Conservation (phyloP, 371 early-diverging fungal species). For the Mortierella sp. region DNA sequence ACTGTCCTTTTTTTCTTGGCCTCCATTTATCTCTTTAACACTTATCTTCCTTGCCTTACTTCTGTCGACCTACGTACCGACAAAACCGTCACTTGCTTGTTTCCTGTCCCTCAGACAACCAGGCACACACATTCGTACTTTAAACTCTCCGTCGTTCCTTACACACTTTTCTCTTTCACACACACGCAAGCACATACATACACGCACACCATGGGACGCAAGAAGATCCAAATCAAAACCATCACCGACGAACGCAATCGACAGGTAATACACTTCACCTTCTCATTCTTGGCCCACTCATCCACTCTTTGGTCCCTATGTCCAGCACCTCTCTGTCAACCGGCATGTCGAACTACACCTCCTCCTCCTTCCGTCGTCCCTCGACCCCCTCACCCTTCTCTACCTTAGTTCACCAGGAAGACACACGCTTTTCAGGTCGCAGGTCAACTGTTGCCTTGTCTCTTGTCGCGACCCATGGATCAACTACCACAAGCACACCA, state of each 20-base stretch:
- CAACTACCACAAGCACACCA: not conserved
- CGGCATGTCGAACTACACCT: not conserved
- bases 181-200: not conserved
- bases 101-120: not conserved
- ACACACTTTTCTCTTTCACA: not conserved
- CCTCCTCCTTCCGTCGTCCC: not conserved
- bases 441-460: too few species aligned
- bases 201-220: conserved; percentile 91
- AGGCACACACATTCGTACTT: not conserved
- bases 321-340: not conserved
- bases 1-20: not conserved
- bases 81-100: not conserved
- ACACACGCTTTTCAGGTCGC: too few species aligned
- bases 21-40: not conserved
- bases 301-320: conserved; percentile 24
- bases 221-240: conserved; percentile 96
- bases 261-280: conserved; percentile 75
- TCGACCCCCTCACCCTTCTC: not conserved
- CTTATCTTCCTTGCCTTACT: not conserved
- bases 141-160: not conserved
- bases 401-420: too few species aligned
- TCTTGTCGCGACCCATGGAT: not conserved
- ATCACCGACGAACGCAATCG: conserved; percentile 96
- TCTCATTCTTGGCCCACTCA: conserved; percentile 15
- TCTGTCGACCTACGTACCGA: not conserved